Evolutionary conservation across 2,329 filamentous ascomycete species (phyloP), one percentile per base, ranked within the genome.

Genomic region (Didymellaceae sp.): DNA sequence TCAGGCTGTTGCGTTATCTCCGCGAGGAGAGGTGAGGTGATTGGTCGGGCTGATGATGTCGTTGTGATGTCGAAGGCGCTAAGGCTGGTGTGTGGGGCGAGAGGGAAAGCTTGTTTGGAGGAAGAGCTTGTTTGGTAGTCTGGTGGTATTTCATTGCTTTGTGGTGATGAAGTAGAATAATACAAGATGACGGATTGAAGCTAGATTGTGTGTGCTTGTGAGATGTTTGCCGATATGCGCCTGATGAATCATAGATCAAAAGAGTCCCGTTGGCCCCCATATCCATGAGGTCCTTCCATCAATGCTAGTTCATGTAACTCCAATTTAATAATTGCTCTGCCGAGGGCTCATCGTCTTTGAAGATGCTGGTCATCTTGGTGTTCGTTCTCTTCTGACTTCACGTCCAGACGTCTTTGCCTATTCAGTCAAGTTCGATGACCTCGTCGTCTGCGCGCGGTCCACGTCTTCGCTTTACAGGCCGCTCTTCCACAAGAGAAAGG

Each of bases 31-130:
- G 18, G n/a, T 3, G 11, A 28, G 5, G 26, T 18, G 37, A 20
- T 39, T 20, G 13, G 35, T 33, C 14, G 2, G 21, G 7, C 11
- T 4, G 17, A 42, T 42, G 39, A 33, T 42, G 39, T 42, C 39
- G 28, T 24, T 33, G 28, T 33, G 39, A 42, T 33, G 39, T 31
- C 18, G n/a, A 14, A 14, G 11, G 26, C 28, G 38, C 17, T 42
- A 42, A n/a, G 26, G 26, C 26, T 28, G 37, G 3, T 6, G 17
- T 42, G 39, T 42, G 39, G 39, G 39, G 26, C 17, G 6, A 22
- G 26, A 32, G 6, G 20, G 26, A 32, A 41, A 41, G 38, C 38
- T 41, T 41, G 38, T 40, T 32, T 20, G 18, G 33, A 11, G 24
- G 2, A 13, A 17, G 17, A 14, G 38, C n/a, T 22, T 21, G 16